Evolutionary conservation across 495 filamentous ascomycete species (phyloP), one percentile per base, ranked within the genome.

Genomic region (Aspergillus cristatus): DNA sequence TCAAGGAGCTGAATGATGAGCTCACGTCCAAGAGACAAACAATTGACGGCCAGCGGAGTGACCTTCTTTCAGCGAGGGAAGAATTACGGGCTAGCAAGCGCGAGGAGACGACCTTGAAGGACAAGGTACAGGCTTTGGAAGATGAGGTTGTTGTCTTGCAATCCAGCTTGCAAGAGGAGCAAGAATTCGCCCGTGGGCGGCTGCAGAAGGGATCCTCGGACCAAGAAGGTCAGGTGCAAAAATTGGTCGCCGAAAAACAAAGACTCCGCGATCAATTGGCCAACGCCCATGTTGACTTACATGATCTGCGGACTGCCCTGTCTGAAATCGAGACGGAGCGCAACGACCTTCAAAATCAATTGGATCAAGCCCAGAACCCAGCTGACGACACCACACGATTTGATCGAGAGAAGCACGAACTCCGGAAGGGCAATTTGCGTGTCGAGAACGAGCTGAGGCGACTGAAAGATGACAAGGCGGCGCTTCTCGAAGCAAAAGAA

Each of bases 71-170:
- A 6, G 66, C 75, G 16, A 74, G 72, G 31, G 81, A 90, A 47
- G 79, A 88, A 13, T 69, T 85, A 8, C 78, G 80, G 18, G 58
- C 79, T 33, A 74, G 73, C 33, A 71, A 78, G 46, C 74, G 81
- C 12, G 77, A 82, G 26, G 74, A 78, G 55, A 69, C 74, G 37
- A 57, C 65, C 1, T 63, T 86, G 18, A 65, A 67, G 29, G 79
- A 86, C 32, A 86, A 81, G 47, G 61, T 83, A 7, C 75, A 84
- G 45, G 75, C 70, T n/a, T 53, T 93, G 12, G 83, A 90, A 51
- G 84, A 89, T 43, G 85, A 93, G 51, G 68, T 90, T 8, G 76
- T 87, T 34, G 73, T 89, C 25, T 60, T 90, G 20, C 84, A 87
- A 50, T 70, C 71, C 14, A 81, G 72, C 35, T 56, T 87, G 30